Percentiles rank a stretch among this genome's conserved stretches.
These are phyloP conservation scores for Ceratocystis alfenasii DNA, from an alignment of 2,329 filamentous ascomycete species.

Conservation along the genomic window DNA sequence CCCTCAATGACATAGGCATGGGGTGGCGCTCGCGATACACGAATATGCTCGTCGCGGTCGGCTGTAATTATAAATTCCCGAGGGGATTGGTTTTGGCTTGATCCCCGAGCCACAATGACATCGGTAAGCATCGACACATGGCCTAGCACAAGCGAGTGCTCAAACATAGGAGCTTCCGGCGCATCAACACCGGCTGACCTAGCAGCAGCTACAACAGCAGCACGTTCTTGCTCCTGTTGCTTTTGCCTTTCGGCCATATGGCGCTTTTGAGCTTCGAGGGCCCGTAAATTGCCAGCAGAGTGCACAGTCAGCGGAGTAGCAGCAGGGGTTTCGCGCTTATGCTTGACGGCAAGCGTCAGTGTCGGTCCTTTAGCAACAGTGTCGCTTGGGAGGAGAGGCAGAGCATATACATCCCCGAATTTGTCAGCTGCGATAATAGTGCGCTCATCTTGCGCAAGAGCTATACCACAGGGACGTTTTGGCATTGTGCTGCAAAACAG, in stretches of 20 bases:
- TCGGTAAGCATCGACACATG: slow-evolving; percentile 93
- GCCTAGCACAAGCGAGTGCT: slow-evolving; percentile 68
- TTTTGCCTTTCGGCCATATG: slow-evolving; percentile 31
- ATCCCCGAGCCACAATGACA: slow-evolving; percentile 37
- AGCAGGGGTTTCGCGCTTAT: slow-evolving; percentile 35
- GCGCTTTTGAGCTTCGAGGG: slow-evolving; percentile 47
- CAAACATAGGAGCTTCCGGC: slow-evolving; percentile 44
- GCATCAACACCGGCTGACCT: slow-evolving; percentile 21
- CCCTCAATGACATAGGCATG: slow-evolving; percentile 81
- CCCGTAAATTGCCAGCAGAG: slow-evolving; percentile 49
- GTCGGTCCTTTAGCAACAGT: slow-evolving; percentile 24
- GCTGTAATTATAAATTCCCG: slow-evolving; percentile 43
- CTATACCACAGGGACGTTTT: slow-evolving; percentile 71
- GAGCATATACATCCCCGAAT: slow-evolving; percentile 87
- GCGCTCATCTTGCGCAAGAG: slow-evolving; percentile 54
- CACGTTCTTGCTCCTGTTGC: slow-evolving; percentile 25
- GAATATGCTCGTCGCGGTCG: slow-evolving; percentile 62
- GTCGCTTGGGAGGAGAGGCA: slow-evolving; percentile 51
- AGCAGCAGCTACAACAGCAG: neutral
- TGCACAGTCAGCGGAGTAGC: slow-evolving; percentile 52
- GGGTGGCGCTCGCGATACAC: slow-evolving; percentile 66
- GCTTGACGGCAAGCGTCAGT: slow-evolving; percentile 25
- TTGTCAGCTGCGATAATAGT: slow-evolving; percentile 83
- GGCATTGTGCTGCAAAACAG: slow-evolving; percentile 56
- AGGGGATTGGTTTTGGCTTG: slow-evolving; percentile 26